phyloP scores from a whole-genome alignment of 2,329 filamentous ascomycete genomes.

The Trichoderma atrobrunneum region DNA sequence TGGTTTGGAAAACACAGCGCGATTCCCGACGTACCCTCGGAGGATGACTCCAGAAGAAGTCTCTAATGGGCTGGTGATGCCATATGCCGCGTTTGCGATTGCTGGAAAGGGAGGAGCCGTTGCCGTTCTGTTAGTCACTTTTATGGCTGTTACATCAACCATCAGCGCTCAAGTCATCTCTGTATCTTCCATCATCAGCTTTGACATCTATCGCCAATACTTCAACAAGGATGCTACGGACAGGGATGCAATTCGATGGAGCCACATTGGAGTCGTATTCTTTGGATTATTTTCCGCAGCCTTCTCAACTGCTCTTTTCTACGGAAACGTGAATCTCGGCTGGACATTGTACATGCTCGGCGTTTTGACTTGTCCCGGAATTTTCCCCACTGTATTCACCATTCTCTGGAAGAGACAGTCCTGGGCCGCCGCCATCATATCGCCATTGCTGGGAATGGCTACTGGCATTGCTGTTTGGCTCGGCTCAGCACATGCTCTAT shows the following conservation, averaged over 20 bases:
- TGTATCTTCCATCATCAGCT: slow-evolving; percentile 52
- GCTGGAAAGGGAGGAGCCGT: slow-evolving; percentile 68
- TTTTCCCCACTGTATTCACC: slow-evolving; percentile 52
- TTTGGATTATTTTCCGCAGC: slow-evolving; percentile 50
- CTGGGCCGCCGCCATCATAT: slow-evolving; percentile 46
- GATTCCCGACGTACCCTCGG: slow-evolving; percentile 54
- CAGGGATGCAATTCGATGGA: slow-evolving; percentile 48
- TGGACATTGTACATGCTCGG: slow-evolving; percentile 57
- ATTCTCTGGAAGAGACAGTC: slow-evolving; percentile 52
- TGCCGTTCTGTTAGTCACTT: slow-evolving; percentile 65
- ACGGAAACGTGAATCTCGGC: slow-evolving; percentile 51
- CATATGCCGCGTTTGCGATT: slow-evolving; percentile 66
- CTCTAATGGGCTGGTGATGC: slow-evolving; percentile 65
- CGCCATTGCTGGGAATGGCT: slow-evolving; percentile 48
- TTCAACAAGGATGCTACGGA: slow-evolving; percentile 46
- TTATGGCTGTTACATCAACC: slow-evolving; percentile 71
- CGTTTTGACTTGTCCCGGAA: slow-evolving; percentile 51
- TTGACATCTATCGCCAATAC: slow-evolving; percentile 53
- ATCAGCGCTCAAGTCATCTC: slow-evolving; percentile 52
- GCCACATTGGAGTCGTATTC: slow-evolving; percentile 51
- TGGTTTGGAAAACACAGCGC: slow-evolving; percentile 43
- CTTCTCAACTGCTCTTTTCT: slow-evolving; percentile 52
- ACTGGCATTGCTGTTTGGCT: slow-evolving; percentile 54
- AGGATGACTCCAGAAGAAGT: slow-evolving; percentile 60
- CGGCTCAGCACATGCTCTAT: slow-evolving; percentile 43